Conservation (phyloP, 2,329 filamentous ascomycete species). For the Byssothecium circinans region DNA sequence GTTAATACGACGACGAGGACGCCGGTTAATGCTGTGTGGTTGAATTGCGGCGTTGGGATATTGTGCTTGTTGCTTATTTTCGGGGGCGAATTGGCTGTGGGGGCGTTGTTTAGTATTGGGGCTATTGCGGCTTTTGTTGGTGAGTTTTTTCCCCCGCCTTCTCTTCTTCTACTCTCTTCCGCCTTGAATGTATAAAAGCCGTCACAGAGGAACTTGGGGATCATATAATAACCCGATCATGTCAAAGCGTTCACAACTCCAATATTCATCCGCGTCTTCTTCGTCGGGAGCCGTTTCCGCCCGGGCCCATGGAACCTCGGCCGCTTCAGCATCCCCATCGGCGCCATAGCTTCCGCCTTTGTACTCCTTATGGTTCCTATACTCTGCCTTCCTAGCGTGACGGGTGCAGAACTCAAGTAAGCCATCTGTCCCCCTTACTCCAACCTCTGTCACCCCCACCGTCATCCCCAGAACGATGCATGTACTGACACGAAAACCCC, state of each 20-base stretch:
- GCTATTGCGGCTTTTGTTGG: constrained; percentile 67
- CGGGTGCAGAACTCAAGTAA: constrained; percentile 57
- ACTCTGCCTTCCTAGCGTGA: constrained; percentile 64
- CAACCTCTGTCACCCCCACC: neutral
- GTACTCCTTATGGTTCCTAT: constrained; percentile 69
- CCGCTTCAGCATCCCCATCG: constrained; percentile 59
- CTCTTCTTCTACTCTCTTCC: neutral
- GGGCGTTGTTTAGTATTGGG: constrained; percentile 70
- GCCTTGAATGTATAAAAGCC: too few species aligned
- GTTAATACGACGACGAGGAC: constrained; percentile 65
- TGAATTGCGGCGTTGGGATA: constrained; percentile 64
- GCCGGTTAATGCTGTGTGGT: constrained; percentile 71
- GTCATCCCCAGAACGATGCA: neutral
- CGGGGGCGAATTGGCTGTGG: constrained; percentile 63
- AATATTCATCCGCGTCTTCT: constrained; percentile 61
- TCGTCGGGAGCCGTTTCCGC: constrained; percentile 65
- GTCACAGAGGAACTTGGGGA: too few species aligned
- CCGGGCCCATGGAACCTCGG: constrained; percentile 71
- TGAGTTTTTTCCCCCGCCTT: constrained; percentile 16
- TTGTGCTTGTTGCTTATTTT: constrained; percentile 66
- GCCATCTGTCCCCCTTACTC: constrained; percentile 11
- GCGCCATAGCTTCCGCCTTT: constrained; percentile 60
- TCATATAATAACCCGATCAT: too few species aligned
- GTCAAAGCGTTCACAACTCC: constrained; percentile 58
- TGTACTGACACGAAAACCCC: neutral